Evolutionary conservation across 805 yeast genomes (phyloP).

Genomic region (Saturnispora zaruensis): DNA sequence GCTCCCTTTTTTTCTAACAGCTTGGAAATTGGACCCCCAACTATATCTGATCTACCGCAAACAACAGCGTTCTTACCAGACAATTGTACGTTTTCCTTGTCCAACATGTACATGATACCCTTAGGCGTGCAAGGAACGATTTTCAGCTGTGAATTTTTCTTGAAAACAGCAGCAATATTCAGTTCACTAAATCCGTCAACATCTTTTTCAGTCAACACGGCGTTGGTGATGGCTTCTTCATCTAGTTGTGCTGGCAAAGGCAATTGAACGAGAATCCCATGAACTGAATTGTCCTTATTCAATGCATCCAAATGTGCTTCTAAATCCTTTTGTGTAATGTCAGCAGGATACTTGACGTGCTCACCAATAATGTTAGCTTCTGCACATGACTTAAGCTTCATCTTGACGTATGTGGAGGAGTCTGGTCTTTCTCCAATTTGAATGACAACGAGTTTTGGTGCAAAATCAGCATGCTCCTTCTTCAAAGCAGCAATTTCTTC

Average conservation of each 20-base stretch:
- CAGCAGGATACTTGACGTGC: slow-evolving; percentile 55
- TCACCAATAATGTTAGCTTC: slow-evolving; percentile 71
- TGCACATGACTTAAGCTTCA: slow-evolving; percentile 83
- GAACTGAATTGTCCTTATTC: slow-evolving; percentile 67
- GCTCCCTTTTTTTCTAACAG: slow-evolving; percentile 71
- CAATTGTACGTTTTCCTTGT: slow-evolving; percentile 55
- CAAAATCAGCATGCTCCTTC: slow-evolving; percentile 39
- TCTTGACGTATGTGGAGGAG: slow-evolving; percentile 81
- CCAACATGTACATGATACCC: slow-evolving; percentile 77
- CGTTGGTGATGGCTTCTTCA: slow-evolving; percentile 71
- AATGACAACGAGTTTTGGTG: slow-evolving; percentile 71
- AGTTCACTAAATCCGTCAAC: slow-evolving; percentile 91
- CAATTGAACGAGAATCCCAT: slow-evolving; percentile 84
- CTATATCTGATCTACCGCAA: slow-evolving; percentile 91
- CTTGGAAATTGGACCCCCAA: slow-evolving; percentile 88
- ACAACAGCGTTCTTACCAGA: slow-evolving; percentile 86
- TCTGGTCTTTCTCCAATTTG: slow-evolving; percentile 91
- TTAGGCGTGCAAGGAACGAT: slow-evolving; percentile 94
- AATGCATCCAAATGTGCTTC: slow-evolving; percentile 51
- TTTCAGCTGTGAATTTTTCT: slow-evolving; percentile 73
- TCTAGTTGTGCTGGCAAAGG: slow-evolving; percentile 78
- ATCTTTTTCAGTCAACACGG: slow-evolving; percentile 78
- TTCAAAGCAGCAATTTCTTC: slow-evolving; percentile 41
- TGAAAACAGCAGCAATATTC: slow-evolving; percentile 85
- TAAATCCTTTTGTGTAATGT: slow-evolving; percentile 50